Evolutionary conservation across 2,329 filamentous ascomycete species (phyloP), one percentile per base, ranked within the genome.

Genomic region (Aspergillus eucalypticola): DNA sequence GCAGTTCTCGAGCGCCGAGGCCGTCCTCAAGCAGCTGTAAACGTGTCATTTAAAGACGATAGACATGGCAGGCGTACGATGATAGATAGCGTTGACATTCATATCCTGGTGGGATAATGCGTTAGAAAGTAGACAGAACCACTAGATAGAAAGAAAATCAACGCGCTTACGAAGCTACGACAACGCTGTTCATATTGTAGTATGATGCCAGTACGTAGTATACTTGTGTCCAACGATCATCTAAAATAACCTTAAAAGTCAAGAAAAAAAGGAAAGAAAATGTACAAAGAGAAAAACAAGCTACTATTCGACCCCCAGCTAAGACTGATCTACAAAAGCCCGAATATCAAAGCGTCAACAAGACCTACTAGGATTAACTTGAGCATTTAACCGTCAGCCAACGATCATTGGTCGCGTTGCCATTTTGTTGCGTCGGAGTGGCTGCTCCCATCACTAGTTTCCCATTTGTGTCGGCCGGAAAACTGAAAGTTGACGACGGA

Each of bases 11-110:
- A 68, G 73, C 52, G 76, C 73, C 42, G 73, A 76, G 32, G 67
- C 72, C 59, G 73, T 79, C 60, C 69, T 78, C 60, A 69, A 74
- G 59, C 70, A 73, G 54, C 69, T 78, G 64, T 78, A 75, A 73
- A 66, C 57, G 46, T 42, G 23, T 56, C 46, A 56, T 35, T 38
- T 27, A 38, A 35, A 58, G 17, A 60, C 52, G 25, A 61, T 62
- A 64, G 59, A 65, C 21, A 35, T 58, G 56, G 39, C 54, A 53
- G 54, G 58, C 35, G 54, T 29, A 59, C 32, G 32, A 35, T 60
- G 60, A 61, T 65, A 64, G 60, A 67, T 46, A 60, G 56, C 59
- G 56, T 58, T 58, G 54, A 51, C 52, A 46, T 64, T 65, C 1
- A 35, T 11, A 60, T 51, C 35, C 41, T 56, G 42, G 62, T 61